Evolutionary conservation across 83 land plant species (phyloP).

Genomic region (Isoetes engelmannii): DNA sequence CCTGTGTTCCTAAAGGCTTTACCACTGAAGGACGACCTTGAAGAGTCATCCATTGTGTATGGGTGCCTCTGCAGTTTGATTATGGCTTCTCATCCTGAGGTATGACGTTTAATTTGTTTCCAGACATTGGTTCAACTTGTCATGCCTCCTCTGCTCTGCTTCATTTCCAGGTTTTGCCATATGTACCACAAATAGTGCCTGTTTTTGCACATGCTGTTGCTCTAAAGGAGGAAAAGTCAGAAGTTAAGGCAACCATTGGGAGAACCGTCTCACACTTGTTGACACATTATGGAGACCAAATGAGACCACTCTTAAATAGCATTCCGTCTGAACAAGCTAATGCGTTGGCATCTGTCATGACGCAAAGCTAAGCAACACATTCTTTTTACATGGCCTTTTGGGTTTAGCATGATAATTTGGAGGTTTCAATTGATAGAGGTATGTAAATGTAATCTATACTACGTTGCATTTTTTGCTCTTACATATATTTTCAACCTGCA

Average conservation of each 20-base stretch:
- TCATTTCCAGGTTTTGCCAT: constrained; percentile 56
- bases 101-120: constrained; percentile 9
- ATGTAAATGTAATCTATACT: too few species aligned
- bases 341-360: constrained; percentile 46
- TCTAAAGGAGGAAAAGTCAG: constrained; percentile 52
- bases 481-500: too few species aligned
- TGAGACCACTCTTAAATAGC: constrained; percentile 63
- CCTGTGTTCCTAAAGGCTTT: constrained; percentile 73
- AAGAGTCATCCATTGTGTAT: constrained; percentile 74
- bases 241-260: constrained; percentile 64
- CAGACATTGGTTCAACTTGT: background rate
- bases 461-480: too few species aligned
- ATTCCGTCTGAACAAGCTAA: constrained; percentile 68
- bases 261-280: constrained; percentile 61
- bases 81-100: constrained; percentile 68
- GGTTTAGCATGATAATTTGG: too few species aligned
- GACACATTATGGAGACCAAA: constrained; percentile 69
- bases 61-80: constrained; percentile 44
- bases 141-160: background rate
- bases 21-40: constrained; percentile 84
- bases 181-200: constrained; percentile 69
- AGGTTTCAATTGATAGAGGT: too few species aligned
- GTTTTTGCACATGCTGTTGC: constrained; percentile 69
- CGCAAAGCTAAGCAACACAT: constrained; percentile 1
- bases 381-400: too few species aligned